phyloP scores from a whole-genome alignment of 805 yeast genomes.

The Candida patagonica region DNA sequence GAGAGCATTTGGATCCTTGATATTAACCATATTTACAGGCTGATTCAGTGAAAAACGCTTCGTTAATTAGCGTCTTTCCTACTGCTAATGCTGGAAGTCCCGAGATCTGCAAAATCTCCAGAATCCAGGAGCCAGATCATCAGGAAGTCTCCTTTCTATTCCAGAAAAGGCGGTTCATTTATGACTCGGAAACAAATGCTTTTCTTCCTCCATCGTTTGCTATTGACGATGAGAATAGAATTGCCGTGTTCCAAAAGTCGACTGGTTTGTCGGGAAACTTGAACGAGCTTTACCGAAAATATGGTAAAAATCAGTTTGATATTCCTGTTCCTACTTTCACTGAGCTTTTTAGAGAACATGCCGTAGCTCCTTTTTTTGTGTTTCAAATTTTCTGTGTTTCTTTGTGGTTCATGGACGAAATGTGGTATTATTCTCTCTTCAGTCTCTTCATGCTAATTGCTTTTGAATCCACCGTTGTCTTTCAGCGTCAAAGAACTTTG shows the following conservation, averaged over 20 bases:
- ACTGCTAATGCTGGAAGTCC: slow-evolving; percentile 81
- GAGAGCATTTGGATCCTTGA: background rate
- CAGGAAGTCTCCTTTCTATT: slow-evolving; percentile 65
- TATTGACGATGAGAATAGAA: slow-evolving; percentile 46
- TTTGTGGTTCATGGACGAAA: slow-evolving; percentile 91
- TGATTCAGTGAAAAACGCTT: slow-evolving; percentile 48
- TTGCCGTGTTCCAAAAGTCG: slow-evolving; percentile 46
- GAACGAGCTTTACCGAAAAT: slow-evolving; percentile 41
- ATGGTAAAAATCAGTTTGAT: slow-evolving; percentile 83
- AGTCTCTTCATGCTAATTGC: slow-evolving; percentile 85
- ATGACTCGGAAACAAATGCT: slow-evolving; percentile 39
- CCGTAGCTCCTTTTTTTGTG: slow-evolving; percentile 95
- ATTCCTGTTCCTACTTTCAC: slow-evolving; percentile 89
- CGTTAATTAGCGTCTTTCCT: slow-evolving; percentile 67
- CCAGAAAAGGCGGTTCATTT: slow-evolving; percentile 86
- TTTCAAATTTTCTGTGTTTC: slow-evolving; percentile 95
- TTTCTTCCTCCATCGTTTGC: slow-evolving; percentile 77
- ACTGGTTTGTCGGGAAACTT: slow-evolving; percentile 38
- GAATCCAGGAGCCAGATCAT: slow-evolving; percentile 47
- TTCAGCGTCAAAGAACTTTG: slow-evolving; percentile 92
- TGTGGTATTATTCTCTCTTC: slow-evolving; percentile 91
- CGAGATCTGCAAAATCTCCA: slow-evolving; percentile 58
- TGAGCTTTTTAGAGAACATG: slow-evolving; percentile 93
- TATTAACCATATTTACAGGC: slow-evolving; percentile 30
- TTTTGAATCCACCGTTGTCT: slow-evolving; percentile 90